Evolutionary conservation across 1,284 basidiomycete genomes (phyloP).

Genomic region (Termitomyces sp.): DNA sequence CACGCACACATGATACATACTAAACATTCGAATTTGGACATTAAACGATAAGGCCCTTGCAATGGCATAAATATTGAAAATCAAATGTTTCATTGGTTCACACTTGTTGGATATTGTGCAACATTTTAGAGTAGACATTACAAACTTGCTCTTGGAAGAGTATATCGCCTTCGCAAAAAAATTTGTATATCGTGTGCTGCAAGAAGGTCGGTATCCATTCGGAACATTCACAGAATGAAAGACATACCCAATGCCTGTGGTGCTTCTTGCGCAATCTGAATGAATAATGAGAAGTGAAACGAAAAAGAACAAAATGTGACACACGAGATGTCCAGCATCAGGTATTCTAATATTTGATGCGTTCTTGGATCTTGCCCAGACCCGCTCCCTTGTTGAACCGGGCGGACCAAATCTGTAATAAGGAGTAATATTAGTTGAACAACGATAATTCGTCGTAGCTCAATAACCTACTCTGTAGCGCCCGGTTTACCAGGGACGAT

Average conservation of each 20-base stretch:
- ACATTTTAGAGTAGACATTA: neutral
- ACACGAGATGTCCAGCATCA: conserved; percentile 56
- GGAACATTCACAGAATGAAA: neutral
- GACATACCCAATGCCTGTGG: conserved; percentile 36
- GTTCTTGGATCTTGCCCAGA: conserved; percentile 59
- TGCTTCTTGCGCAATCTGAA: conserved; percentile 41
- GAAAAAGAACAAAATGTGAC: conserved; percentile 15
- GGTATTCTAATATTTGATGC: conserved; percentile 52
- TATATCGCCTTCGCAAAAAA: conserved; percentile 5
- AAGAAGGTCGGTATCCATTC: neutral
- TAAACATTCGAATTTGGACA: no score
- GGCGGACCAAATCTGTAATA: conserved; percentile 31
- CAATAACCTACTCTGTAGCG: conserved; percentile 25
- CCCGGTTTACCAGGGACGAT: conserved; percentile 37
- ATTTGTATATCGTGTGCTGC: conserved; percentile 8
- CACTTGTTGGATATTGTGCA: neutral
- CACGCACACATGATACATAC: no score
- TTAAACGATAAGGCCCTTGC: neutral
- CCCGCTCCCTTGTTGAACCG: conserved; percentile 36
- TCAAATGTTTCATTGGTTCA: neutral
- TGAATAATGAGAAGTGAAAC: neutral
- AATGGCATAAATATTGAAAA: neutral
- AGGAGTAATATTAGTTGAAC: neutral
- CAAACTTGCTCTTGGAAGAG: neutral
- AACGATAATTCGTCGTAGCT: neutral